A percentile compares a stretch with the other conserved stretches of the same genome.
These are phyloP conservation scores for Ensete ventricosum DNA, from an alignment of 176 grass and related monocot species.

Conservation along the genomic window DNA sequence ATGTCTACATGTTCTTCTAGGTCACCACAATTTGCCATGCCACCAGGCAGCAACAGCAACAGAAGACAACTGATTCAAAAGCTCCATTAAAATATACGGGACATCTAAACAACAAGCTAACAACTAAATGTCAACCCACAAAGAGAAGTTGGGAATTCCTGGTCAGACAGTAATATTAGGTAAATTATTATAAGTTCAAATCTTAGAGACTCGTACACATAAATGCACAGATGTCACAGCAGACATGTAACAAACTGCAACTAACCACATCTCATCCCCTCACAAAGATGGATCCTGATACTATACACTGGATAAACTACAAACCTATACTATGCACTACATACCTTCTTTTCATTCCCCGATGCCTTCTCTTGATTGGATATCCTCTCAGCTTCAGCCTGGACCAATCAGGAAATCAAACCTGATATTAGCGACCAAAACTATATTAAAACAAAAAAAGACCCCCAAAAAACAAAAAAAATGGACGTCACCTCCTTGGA, in stretches of 20 bases:
- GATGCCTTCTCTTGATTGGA: not conserved
- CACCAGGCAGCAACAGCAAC: too few relatives aligned
- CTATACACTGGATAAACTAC: not conserved
- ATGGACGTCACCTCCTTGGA: constrained; percentile 27
- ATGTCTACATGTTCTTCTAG: too few relatives aligned
- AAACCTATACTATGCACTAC: not conserved
- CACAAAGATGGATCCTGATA: not conserved
- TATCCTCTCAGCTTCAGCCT: constrained; percentile 16
- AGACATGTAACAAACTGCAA: not conserved
- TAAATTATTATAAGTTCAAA: not conserved
- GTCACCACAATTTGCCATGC: too few relatives aligned
- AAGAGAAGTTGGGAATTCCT: not conserved
- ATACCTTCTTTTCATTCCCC: not conserved
- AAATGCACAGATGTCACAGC: not conserved
- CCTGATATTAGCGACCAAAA: not conserved
- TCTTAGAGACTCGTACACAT: not conserved
- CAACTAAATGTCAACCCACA: not conserved
- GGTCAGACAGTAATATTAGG: not conserved
- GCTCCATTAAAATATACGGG: not conserved
- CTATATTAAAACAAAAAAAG: not conserved
- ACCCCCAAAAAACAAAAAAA: not conserved
- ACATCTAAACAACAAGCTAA: not conserved
- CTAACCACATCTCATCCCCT: not conserved
- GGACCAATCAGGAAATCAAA: not conserved
- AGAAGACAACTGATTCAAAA: not conserved